Evolutionary conservation across 108 stramenopile genomes (phyloP).

Genomic region (Cylindrotheca closterium): DNA sequence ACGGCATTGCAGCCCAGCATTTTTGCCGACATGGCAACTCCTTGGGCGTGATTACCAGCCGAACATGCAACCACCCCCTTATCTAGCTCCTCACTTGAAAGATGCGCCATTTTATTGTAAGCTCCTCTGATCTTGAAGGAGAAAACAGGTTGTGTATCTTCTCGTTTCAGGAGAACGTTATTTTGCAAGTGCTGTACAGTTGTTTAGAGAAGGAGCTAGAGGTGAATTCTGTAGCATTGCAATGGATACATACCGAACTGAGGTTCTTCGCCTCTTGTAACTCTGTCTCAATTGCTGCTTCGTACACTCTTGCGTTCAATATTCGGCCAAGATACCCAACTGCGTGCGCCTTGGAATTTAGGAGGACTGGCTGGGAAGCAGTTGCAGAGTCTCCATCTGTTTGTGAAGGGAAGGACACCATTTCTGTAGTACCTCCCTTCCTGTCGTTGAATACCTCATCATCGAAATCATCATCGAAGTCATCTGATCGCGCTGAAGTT

Average conservation of each 20-base stretch:
- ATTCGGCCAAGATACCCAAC: conserved; percentile 83
- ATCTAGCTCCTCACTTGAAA: conserved; percentile 53
- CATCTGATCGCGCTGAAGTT: not conserved
- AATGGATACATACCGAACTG: conserved; percentile 49
- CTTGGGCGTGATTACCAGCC: conserved; percentile 98
- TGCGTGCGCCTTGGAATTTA: conserved; percentile 58
- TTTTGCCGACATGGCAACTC: conserved; percentile 89
- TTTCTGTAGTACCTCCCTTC: not conserved
- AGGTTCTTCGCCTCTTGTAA: conserved; percentile 90
- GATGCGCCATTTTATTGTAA: conserved; percentile 94
- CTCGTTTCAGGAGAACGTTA: conserved; percentile 79
- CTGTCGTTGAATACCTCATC: conserved; percentile 2
- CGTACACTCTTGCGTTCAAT: conserved; percentile 94
- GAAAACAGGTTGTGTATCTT: conserved; percentile 96
- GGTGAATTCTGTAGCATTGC: too few relatives aligned
- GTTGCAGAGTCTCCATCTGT: not conserved
- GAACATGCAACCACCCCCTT: conserved; percentile 95
- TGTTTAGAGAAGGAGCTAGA: too few relatives aligned
- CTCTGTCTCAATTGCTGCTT: conserved; percentile 92
- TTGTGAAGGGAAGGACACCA: not conserved
- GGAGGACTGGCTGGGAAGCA: conserved; percentile 35
- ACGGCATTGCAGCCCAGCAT: conserved; percentile 83
- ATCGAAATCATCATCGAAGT: not conserved
- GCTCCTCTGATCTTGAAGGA: conserved; percentile 98
- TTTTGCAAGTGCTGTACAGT: conserved; percentile 69